These are phyloP conservation scores for Carex scoparia DNA, from an alignment of 176 grass and related monocot species.

Conservation along the genomic window DNA sequence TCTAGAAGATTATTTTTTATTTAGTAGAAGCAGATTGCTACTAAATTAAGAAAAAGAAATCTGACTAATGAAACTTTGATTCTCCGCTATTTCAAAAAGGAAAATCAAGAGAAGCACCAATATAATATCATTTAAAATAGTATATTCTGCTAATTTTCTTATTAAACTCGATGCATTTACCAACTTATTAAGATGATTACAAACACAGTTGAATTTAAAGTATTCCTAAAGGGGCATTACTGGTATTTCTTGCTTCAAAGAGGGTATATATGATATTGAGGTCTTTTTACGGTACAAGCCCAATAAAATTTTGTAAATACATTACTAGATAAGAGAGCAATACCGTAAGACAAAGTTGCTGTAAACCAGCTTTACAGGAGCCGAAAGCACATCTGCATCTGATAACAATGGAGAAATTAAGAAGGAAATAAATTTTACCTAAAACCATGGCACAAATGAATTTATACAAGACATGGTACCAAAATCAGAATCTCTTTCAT, in stretches of 20 bases:
- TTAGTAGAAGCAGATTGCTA: not conserved
- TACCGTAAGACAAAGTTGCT: slow-evolving; percentile 83
- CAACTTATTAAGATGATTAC: not conserved
- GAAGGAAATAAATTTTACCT: not conserved
- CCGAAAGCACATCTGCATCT: slow-evolving; percentile 92
- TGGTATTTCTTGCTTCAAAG: not conserved
- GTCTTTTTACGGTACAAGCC: not conserved
- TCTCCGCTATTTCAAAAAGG: not conserved
- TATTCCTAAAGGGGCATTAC: not conserved
- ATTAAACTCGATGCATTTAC: not conserved
- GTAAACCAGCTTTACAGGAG: slow-evolving; percentile 92
- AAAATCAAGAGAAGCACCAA: not conserved
- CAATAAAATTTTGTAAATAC: not conserved
- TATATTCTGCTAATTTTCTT: not conserved
- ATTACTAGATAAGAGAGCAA: slow-evolving; percentile 13
- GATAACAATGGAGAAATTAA: slow-evolving; percentile 25
- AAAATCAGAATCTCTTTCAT: slow-evolving; percentile 67
- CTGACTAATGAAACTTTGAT: not conserved
- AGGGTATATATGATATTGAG: not conserved
- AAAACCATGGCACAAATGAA: not conserved
- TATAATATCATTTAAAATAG: not conserved
- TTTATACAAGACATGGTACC: slow-evolving; percentile 39
- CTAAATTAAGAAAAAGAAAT: not conserved
- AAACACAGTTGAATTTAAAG: not conserved
- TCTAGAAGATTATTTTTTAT: not conserved